Percentiles rank a stretch among this genome's conserved stretches.
Conservation (phyloP, 495 filamentous ascomycete species). For the Extremus antarcticus region DNA sequence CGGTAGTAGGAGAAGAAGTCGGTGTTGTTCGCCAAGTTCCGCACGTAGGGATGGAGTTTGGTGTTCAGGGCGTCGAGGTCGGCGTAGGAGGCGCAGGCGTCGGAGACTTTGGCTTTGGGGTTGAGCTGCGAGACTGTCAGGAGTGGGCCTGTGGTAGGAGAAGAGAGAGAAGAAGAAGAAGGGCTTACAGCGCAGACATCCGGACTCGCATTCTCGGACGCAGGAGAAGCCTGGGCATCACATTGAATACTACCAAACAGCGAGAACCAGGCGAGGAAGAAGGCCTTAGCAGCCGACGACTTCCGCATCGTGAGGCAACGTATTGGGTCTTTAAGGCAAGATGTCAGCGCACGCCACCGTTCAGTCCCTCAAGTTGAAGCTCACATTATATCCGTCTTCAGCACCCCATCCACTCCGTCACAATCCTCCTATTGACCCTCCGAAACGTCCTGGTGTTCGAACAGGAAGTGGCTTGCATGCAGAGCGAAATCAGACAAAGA, state of each 20-base stretch:
- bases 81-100: constrained; percentile 86
- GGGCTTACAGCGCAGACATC: constrained; percentile 58
- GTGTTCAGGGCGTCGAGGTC: constrained; percentile 77
- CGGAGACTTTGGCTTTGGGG: constrained; percentile 56
- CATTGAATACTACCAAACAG: constrained; percentile 16
- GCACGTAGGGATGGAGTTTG: constrained; percentile 65
- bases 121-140: constrained; percentile 42
- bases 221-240: constrained; percentile 18
- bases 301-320: constrained; percentile 12
- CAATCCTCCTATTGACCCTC: not conserved
- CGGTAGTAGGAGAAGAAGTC: constrained; percentile 98
- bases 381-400: not conserved
- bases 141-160: constrained; percentile 8
- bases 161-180: not conserved
- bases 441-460: not conserved
- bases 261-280: constrained; percentile 26
- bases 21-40: constrained; percentile 70
- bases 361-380: not conserved
- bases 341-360: not conserved
- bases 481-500: not conserved
- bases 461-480: not conserved
- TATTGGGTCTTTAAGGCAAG: not conserved
- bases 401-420: not conserved
- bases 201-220: constrained; percentile 32
- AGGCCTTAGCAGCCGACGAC: constrained; percentile 9